Conservation (phyloP, 2,329 filamentous ascomycete genomes). For the Colletotrichum costaricense region DNA sequence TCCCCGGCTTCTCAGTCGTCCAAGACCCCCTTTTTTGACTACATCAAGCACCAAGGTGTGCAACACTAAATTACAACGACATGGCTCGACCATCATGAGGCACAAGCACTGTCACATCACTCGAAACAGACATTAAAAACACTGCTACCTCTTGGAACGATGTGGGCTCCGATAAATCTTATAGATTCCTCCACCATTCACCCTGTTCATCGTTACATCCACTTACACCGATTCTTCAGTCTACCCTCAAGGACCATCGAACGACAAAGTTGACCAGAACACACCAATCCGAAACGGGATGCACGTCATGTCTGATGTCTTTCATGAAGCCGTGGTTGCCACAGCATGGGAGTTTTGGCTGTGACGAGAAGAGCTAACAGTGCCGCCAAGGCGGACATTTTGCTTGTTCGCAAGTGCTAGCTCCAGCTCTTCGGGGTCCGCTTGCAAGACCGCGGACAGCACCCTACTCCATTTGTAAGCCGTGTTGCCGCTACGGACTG, state of each 20-base stretch:
- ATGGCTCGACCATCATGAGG: background rate
- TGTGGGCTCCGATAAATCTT: background rate
- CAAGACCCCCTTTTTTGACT: background rate
- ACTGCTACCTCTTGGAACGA: background rate
- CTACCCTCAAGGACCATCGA: background rate
- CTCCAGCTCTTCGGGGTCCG: conserved; percentile 26
- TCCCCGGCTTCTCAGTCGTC: background rate
- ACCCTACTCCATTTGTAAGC: conserved; percentile 15
- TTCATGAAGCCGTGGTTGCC: background rate
- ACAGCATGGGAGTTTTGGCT: background rate
- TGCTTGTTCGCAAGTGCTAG: background rate
- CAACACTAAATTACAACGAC: background rate
- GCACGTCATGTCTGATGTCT: background rate
- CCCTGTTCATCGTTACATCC: background rate
- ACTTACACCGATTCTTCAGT: background rate
- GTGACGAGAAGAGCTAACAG: background rate
- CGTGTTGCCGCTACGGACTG: conserved; percentile 13
- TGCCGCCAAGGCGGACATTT: background rate
- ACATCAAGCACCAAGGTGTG: background rate
- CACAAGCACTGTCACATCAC: background rate
- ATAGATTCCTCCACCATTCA: background rate
- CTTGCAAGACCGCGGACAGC: conserved; percentile 20
- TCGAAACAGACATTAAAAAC: background rate
- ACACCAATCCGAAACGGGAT: background rate
- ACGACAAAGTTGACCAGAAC: background rate